phyloP scores from a whole-genome alignment of 208 protist species.

The Wallacemonas collosoma region DNA sequence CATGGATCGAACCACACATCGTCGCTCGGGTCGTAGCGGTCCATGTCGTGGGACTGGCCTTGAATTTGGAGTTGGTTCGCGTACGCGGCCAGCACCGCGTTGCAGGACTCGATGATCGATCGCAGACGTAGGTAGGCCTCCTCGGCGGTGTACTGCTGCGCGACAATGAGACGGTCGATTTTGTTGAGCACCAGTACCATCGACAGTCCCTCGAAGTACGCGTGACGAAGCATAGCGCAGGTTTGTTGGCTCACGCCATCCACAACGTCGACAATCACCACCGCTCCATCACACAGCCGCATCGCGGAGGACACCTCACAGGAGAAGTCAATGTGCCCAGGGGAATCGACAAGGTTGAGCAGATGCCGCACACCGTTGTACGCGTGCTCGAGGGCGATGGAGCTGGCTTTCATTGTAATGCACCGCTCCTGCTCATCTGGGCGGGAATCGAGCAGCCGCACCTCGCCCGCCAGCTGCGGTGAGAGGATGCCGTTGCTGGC shows the following conservation, averaged over 20 bases:
- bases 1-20: slow-evolving; percentile 96
- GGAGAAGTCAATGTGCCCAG: slow-evolving; percentile 99
- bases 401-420: slow-evolving; percentile 99
- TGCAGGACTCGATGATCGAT: slow-evolving; percentile 94
- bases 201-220: slow-evolving; percentile 94
- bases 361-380: slow-evolving; percentile 70
- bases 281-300: slow-evolving; percentile 96
- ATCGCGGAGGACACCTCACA: slow-evolving; percentile 98
- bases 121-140: slow-evolving; percentile 94
- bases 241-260: slow-evolving; percentile 98
- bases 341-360: slow-evolving; percentile 99
- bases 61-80: slow-evolving; percentile 85
- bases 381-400: slow-evolving; percentile 94
- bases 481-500: slow-evolving; percentile 98
- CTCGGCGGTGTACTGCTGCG: slow-evolving; percentile 91
- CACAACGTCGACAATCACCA: slow-evolving; percentile 98
- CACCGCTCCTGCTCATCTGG: slow-evolving; percentile 97
- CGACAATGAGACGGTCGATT: slow-evolving; percentile 96
- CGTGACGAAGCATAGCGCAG: slow-evolving; percentile 95
- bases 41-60: slow-evolving; percentile 76
- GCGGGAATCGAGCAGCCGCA: slow-evolving; percentile 97
- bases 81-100: slow-evolving; percentile 83
- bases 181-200: slow-evolving; percentile 99
- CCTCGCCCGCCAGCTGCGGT: slow-evolving; percentile 95
- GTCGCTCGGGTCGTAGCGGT: slow-evolving; percentile 77